Conservation (phyloP, 345 rosid species). For the Rhodamnia rubescens region DNA sequence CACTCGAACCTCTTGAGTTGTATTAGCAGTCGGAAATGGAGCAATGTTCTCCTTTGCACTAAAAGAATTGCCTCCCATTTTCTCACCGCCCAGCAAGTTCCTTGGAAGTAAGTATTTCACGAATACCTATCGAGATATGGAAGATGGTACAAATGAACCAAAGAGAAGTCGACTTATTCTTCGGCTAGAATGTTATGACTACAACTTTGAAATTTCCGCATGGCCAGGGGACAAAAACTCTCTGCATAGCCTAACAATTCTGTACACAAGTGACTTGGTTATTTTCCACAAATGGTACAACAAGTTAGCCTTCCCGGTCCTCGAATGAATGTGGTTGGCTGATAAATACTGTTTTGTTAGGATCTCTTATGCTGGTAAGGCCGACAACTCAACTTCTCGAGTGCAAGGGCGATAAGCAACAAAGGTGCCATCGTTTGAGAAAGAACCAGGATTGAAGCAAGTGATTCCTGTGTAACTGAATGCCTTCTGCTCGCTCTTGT, state of each 20-base stretch:
- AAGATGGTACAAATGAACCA: background rate
- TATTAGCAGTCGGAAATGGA: background rate
- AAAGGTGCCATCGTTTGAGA: conserved; percentile 59
- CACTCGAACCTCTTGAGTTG: background rate
- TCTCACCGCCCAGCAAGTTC: too few species aligned
- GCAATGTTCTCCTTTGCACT: background rate
- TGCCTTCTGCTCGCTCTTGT: conserved; percentile 74
- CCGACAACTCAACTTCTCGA: conserved; percentile 77
- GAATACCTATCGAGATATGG: background rate
- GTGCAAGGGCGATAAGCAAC: conserved; percentile 76
- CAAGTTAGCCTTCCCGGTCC: background rate
- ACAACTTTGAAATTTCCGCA: background rate
- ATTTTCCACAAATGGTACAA: background rate
- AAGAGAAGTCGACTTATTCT: background rate
- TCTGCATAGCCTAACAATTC: background rate
- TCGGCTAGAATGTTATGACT: background rate
- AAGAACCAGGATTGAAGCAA: conserved; percentile 90
- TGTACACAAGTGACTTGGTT: background rate
- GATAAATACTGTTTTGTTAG: background rate
- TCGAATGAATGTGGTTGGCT: background rate
- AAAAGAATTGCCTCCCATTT: background rate
- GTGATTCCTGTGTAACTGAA: conserved; percentile 69
- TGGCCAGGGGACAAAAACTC: background rate
- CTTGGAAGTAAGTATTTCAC: too few species aligned
- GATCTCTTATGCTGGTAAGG: conserved; percentile 25